phyloP scores from a whole-genome alignment of 1,139 yeast species.

The Kodamaea anthophila region DNA sequence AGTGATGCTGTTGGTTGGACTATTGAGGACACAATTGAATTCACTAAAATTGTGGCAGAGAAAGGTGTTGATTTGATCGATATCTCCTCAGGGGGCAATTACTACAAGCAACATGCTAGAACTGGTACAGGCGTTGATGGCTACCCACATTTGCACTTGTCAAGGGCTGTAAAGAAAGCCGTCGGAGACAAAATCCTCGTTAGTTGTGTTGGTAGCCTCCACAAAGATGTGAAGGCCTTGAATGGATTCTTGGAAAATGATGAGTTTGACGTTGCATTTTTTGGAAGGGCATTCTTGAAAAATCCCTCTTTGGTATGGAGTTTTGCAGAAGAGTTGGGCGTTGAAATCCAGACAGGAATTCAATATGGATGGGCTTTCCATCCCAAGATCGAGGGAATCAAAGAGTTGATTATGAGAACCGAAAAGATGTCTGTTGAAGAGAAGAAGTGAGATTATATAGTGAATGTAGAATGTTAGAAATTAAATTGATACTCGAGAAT shows the following conservation, averaged over 20 bases:
- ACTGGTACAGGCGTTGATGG: background rate
- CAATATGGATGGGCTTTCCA: constrained; percentile 29
- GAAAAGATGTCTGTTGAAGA: too few species aligned
- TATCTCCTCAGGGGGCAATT: constrained; percentile 50
- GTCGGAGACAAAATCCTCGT: constrained; percentile 38
- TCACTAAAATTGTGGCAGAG: constrained; percentile 35
- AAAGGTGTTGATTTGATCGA: constrained; percentile 49
- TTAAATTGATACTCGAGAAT: too few species aligned
- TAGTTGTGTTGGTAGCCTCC: constrained; percentile 44
- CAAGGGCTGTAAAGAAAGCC: constrained; percentile 37
- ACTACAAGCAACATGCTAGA: constrained; percentile 25
- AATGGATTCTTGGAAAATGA: constrained; percentile 36
- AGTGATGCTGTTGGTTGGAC: constrained; percentile 3
- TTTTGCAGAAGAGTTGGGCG: constrained; percentile 46
- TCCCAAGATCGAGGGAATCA: constrained; percentile 4
- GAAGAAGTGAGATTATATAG: too few species aligned
- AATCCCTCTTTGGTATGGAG: constrained; percentile 44
- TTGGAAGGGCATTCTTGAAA: constrained; percentile 41
- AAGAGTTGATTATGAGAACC: constrained; percentile 6
- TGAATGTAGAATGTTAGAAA: too few species aligned
- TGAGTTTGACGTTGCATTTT: constrained; percentile 39
- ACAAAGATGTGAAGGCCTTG: constrained; percentile 24
- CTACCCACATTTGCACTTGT: constrained; percentile 21
- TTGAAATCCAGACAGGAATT: constrained; percentile 31
- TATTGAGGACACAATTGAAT: constrained; percentile 12